Evolutionary conservation across 192 early-diverging fungal genomes (phyloP), one percentile per base, ranked within the genome.

Genomic region (Diversispora epigaea): DNA sequence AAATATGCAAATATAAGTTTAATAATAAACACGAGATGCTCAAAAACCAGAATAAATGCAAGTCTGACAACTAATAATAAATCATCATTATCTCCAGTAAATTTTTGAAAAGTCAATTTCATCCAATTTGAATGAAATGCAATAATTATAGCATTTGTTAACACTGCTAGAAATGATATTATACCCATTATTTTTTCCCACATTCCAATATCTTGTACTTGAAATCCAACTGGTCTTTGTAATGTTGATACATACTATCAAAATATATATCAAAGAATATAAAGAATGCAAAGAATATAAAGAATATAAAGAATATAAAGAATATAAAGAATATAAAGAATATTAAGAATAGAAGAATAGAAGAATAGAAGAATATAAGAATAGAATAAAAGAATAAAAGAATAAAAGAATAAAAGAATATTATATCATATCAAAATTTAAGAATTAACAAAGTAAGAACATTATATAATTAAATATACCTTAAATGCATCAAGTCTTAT

Each of bases 401-500:
- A 32, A 32, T 32, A 32, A 32, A 32, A 32, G 25, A 32, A 32
- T 32, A 32, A 32, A 32, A 32, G 25, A 32, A 2, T 1, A 32
- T 32, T 1, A 32, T 32, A 32, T 32, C 25, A 32, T 32, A 32
- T 32, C 25, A 32, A 32, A 32, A 32, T 32, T 32, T 32, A 32
- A 32, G 25, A 32, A 32, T 32, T 32, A 32, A 32, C 2, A 32
- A 32, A 32, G 25, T 32, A 32, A 32, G 25, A 32, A 32, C 25
- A 32, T 32, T 32, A 32, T 32, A 32, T 32, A 32, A 32, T 32
- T 32, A 11, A 14, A 17, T 69, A 45, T 67, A 86, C 47, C 76
- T 81, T 83, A 22, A 68, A 78, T 15, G 84, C 83, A 80, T 86
- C 90, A 15, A 86, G 80, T n/a, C 88, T 82, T 25, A 91, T 83